Evolutionary conservation across 106 monocot genomes (phyloP).

Genomic region (Allium cepa): DNA sequence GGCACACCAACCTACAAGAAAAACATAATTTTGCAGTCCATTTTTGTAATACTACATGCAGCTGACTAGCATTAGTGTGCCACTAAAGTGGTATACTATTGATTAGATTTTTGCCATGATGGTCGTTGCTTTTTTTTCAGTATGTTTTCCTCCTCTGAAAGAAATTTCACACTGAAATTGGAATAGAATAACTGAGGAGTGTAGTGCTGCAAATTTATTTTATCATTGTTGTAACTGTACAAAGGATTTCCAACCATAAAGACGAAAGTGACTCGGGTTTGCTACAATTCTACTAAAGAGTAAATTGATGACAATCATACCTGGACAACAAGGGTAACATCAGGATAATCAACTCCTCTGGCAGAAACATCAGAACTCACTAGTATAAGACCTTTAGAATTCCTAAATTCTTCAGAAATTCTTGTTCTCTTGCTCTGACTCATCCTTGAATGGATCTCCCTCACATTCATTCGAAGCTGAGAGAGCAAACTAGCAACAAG

Average conservation of each 20-base stretch:
- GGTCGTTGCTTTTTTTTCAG: too few relatives aligned
- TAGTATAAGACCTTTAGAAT: slow-evolving; percentile 65
- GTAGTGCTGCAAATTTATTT: too few relatives aligned
- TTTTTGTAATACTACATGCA: too few relatives aligned
- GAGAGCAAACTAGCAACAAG: slow-evolving; percentile 50
- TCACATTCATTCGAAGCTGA: slow-evolving; percentile 45
- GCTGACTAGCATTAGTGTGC: too few relatives aligned
- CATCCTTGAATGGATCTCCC: slow-evolving; percentile 81
- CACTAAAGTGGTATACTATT: too few relatives aligned
- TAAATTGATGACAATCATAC: background rate
- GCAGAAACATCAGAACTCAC: slow-evolving; percentile 87
- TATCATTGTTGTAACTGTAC: too few relatives aligned
- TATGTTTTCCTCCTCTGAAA: too few relatives aligned
- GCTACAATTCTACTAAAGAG: background rate
- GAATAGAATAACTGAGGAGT: too few relatives aligned
- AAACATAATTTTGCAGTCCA: background rate
- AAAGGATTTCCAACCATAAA: too few relatives aligned
- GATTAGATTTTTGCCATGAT: too few relatives aligned
- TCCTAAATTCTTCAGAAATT: slow-evolving; percentile 76
- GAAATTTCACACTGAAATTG: too few relatives aligned
- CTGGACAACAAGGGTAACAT: slow-evolving; percentile 72
- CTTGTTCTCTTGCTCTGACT: slow-evolving; percentile 51
- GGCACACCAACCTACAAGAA: slow-evolving; percentile 47
- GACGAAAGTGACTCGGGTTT: background rate
- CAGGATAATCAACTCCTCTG: slow-evolving; percentile 76